Percentiles rank a stretch among this genome's conserved stretches.
phyloP scores from a whole-genome alignment of 2,329 filamentous ascomycete genomes.

The Sporothrix mexicana region DNA sequence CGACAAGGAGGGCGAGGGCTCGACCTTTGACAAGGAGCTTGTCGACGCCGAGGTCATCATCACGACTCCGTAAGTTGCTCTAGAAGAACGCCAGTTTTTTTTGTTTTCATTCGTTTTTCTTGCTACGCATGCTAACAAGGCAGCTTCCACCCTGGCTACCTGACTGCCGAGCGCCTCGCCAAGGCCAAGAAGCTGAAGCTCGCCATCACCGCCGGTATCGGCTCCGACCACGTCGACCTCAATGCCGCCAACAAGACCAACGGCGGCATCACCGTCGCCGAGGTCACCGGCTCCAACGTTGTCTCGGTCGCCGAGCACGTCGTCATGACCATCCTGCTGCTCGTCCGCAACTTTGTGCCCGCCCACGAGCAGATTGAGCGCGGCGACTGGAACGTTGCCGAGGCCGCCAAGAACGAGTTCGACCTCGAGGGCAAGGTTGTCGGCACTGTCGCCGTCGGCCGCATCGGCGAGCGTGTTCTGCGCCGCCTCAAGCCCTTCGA shows the following conservation, averaged over 20 bases:
- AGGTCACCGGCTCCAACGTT: conserved; percentile 98
- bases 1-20: conserved; percentile 92
- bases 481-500: conserved; percentile 95
- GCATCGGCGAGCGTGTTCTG: conserved; percentile 97
- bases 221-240: conserved; percentile 97
- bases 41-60: conserved; percentile 99
- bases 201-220: conserved; percentile 95
- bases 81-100: neutral
- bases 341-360: conserved; percentile 98
- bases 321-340: conserved; percentile 95
- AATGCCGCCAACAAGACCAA: conserved; percentile 98
- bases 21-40: conserved; percentile 93
- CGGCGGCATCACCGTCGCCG: conserved; percentile 93
- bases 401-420: conserved; percentile 96
- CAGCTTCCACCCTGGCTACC: conserved; percentile 97
- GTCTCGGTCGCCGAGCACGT: conserved; percentile 99
- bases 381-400: conserved; percentile 95
- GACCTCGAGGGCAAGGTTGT: conserved; percentile 98
- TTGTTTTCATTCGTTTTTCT: neutral
- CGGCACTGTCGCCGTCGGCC: conserved; percentile 94
- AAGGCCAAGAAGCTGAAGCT: conserved; percentile 99
- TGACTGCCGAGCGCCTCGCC: conserved; percentile 92
- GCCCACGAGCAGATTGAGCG: conserved; percentile 90
- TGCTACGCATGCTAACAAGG: neutral
- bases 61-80: conserved; percentile 78